These are phyloP conservation scores for Chalciporus pseudorubinellus DNA, from an alignment of 768 basidiomycete genomes.

Conservation along the genomic window DNA sequence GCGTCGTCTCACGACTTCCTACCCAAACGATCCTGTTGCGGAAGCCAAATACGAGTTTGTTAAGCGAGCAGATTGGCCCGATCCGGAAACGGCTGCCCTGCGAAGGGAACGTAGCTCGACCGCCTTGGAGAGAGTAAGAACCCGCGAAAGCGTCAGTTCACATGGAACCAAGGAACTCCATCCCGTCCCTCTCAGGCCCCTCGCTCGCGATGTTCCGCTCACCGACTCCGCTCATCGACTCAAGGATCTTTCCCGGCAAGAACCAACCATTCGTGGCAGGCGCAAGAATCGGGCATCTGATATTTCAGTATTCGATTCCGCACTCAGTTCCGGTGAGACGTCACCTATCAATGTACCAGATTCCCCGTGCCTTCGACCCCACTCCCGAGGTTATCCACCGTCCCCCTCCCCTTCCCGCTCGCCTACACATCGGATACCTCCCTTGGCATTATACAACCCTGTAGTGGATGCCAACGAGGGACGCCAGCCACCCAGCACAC, in stretches of 20 bases:
- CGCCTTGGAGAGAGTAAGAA: conserved; percentile 52
- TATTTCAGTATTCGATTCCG: conserved; percentile 33
- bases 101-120: conserved; percentile 68
- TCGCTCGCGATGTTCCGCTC: conserved; percentile 43
- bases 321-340: conserved; percentile 27
- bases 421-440: conserved; percentile 36
- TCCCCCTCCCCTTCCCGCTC: conserved; percentile 51
- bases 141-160: conserved; percentile 43
- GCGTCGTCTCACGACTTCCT: conserved; percentile 33
- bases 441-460: conserved; percentile 28
- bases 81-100: conserved; percentile 68
- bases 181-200: conserved; percentile 27
- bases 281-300: conserved; percentile 55
- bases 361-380: conserved; percentile 41
- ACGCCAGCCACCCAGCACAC: not conserved
- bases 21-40: conserved; percentile 52
- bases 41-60: conserved; percentile 78
- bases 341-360: conserved; percentile 32
- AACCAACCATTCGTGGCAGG: conserved; percentile 52
- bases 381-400: conserved; percentile 49
- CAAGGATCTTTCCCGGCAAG: conserved; percentile 46
- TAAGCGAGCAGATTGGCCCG: conserved; percentile 83
- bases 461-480: conserved; percentile 4
- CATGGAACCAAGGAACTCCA: conserved; percentile 25
- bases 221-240: conserved; percentile 57